A percentile compares a stretch with the other conserved stretches of the same genome.
These are phyloP conservation scores for Saccharomycopsis babjevae DNA, from an alignment of 805 yeast genomes.

Conservation along the genomic window DNA sequence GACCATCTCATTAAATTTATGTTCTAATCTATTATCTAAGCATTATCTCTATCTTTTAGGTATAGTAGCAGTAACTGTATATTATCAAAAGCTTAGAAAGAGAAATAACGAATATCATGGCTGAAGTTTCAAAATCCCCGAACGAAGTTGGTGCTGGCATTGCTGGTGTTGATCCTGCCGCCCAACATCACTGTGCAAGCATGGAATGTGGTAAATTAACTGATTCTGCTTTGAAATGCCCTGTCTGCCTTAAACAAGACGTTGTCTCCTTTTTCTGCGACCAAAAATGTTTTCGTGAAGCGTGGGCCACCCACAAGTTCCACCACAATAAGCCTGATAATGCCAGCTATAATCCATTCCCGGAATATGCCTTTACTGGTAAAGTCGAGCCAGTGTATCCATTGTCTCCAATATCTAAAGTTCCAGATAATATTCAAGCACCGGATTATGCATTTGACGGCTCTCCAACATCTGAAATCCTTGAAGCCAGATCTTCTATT, in stretches of 20 bases:
- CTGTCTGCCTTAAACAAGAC: constrained; percentile 74
- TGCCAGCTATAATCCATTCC: constrained; percentile 80
- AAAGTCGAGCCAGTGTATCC: constrained; percentile 73
- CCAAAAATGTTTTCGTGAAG: constrained; percentile 69
- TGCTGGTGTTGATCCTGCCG: neutral
- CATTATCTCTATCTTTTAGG: neutral
- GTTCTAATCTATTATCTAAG: neutral
- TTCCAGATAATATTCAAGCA: constrained; percentile 59
- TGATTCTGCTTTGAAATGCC: constrained; percentile 71
- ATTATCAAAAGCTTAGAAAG: neutral
- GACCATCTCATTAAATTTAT: neutral
- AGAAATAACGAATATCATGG: neutral
- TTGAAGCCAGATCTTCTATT: constrained; percentile 55
- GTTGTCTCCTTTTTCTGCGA: constrained; percentile 61
- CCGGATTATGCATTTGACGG: constrained; percentile 87
- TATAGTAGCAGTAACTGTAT: too few relatives aligned
- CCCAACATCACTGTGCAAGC: constrained; percentile 47
- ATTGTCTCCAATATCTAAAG: constrained; percentile 53
- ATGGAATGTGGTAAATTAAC: constrained; percentile 82
- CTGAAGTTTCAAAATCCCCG: neutral
- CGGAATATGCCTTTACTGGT: constrained; percentile 68
- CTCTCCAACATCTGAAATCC: constrained; percentile 66
- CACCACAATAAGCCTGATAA: constrained; percentile 55
- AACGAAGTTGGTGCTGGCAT: constrained; percentile 7
- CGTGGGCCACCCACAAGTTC: constrained; percentile 66